Base-by-base conservation (phyloP, 257 asterid genomes). In the Jaltomata sinuosa region DNA sequence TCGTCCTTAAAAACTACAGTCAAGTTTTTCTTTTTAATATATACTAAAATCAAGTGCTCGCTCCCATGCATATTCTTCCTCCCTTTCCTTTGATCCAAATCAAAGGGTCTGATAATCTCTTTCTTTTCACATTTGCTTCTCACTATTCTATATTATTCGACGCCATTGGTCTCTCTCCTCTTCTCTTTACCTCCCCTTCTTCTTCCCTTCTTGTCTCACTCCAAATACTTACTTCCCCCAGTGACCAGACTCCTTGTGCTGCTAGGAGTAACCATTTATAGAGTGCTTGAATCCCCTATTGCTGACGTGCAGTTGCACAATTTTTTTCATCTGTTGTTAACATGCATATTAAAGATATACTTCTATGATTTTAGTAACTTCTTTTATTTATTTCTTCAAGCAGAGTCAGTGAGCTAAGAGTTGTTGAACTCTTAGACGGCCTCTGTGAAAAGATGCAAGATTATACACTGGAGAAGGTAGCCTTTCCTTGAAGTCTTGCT, bases 381-480 rank as follows among this genome's bases (percentile, higher is more conserved):
- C 2, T 76, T 76, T 47, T 1, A 18, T 76, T 27, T 49, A 76
- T 27, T 4, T 76, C 42, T 76, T 27, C 62, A 27, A 76, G 84
- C 92, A 94, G 99, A 88, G 93, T 87, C 87, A 93, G 99, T 29
- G 99, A 96, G 80, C 91, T 96, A 82, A 90, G 99, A 89, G 94
- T 93, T 45, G 97, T 94, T 80, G 98, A 96, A 69, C 98, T 94
- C 85, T 90, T 96, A 74, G 99, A 96, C 87, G 98, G 94, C 62
- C 97, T 96, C 57, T 96, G 99, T 59, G 99, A 96, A 62, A 96
- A 92, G 89, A 94, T 96, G 99, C 98, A 96, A 90, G 99, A 94
- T 82, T 96, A 96, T 87, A 94, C 98, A 79, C 95, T 94, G 84
- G 97, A 96, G 91, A 92, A 94, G 99, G 99, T 93, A 88, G 79